A percentile compares a stretch with the other conserved stretches of the same genome.
These are phyloP conservation scores for Alternaria sp. DNA, from an alignment of 2,329 filamentous ascomycete genomes.

Conservation along the genomic window DNA sequence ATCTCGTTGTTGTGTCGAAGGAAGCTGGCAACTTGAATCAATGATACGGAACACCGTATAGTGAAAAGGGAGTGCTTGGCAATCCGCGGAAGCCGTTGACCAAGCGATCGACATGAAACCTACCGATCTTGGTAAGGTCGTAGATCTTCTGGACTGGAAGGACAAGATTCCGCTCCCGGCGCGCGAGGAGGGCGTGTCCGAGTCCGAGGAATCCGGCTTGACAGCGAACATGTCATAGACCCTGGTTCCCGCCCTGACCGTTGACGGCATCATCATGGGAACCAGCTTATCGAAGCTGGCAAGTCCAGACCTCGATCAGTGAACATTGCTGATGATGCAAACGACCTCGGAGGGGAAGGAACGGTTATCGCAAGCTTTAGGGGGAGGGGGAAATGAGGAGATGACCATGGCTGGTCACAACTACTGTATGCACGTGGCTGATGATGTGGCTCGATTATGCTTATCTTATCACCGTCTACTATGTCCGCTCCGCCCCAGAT, in stretches of 20 bases:
- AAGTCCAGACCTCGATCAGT: conserved; percentile 4
- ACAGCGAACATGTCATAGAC: conserved; percentile 6
- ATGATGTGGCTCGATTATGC: conserved; percentile 1
- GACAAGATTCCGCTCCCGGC: conserved; percentile 3
- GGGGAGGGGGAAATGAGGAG: background rate
- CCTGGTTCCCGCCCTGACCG: conserved; percentile 2
- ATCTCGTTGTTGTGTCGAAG: background rate
- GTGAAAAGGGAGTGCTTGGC: background rate
- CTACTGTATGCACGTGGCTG: background rate
- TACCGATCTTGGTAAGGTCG: background rate
- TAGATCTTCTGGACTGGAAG: conserved; percentile 7
- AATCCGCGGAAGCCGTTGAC: conserved; percentile 5
- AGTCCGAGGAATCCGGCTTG: conserved; percentile 11
- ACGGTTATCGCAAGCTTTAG: background rate
- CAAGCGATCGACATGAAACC: background rate
- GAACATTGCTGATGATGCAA: background rate
- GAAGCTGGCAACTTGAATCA: background rate
- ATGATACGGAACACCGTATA: background rate
- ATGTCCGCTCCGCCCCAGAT: conserved; percentile 1
- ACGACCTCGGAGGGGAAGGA: background rate
- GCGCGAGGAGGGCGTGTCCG: conserved; percentile 6
- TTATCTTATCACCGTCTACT: conserved; percentile 5
- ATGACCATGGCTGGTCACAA: background rate
- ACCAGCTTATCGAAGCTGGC: background rate
- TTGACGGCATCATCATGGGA: conserved; percentile 9